Evolutionary conservation across 2,329 filamentous ascomycete species (phyloP), one percentile per base, ranked within the genome.

Genomic region (Neospermospora avenae): DNA sequence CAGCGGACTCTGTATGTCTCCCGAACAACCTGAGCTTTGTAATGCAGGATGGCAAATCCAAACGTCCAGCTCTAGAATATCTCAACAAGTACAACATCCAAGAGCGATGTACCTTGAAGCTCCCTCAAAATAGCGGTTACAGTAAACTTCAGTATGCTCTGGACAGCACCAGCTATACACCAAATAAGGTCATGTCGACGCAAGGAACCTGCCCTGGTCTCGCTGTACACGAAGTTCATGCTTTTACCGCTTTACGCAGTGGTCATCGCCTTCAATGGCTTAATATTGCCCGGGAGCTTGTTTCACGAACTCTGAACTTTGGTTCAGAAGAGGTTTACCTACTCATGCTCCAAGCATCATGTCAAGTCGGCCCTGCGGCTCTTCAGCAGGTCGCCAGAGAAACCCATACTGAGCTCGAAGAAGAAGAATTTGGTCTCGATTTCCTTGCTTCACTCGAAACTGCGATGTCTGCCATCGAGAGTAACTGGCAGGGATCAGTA

Each of bases 221-320:
- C 58, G 75, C 78, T 0, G 60, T 84, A 0, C 77, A 80, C 0
- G 83, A 88, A 56, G 87, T 78, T 67, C 80, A 81, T 54, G 74
- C 77, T 0, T 77, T 86, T n/a, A 74, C 76, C 0, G 68, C 77
- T 0, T 63, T 87, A 2, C 76, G 80, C 6, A 53, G 46, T 28
- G 54, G 58, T 2, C 18, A 57, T 18, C 34, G 58, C 41, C 37
- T 60, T 53, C 58, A 60, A 16, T 87, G 83, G 80, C 66, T 74
- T 8, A 87, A 85, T 56, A 78, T 88, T 3, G 67, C 84, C 0
- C 67, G 75, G 0, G 79, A 86, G 65, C 69, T 88, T 3, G 69
- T 72, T 0, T 72, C 74, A 1, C 77, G 80, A 0, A 73, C 73
- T 1, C 55, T 88, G 0, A 78, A 84, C 46, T 79, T 84, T 37